A percentile compares a stretch with the other conserved stretches of the same genome.
Conservation (phyloP, 257 asterid genomes). For the Capsicum baccatum region DNA sequence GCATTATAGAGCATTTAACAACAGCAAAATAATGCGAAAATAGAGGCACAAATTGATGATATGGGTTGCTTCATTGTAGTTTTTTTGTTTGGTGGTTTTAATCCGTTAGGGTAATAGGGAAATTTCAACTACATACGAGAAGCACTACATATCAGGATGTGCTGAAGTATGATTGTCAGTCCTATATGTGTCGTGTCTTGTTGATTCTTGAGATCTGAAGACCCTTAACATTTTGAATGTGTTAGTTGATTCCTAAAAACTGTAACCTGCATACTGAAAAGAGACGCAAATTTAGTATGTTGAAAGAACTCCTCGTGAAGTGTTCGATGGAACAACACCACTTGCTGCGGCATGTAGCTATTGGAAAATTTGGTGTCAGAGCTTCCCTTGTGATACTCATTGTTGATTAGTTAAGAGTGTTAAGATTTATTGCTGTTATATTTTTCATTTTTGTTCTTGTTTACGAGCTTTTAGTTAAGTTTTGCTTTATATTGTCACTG, state of each 20-base stretch:
- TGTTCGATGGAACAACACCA: background rate
- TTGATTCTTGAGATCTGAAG: too few species aligned
- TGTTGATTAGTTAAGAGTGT: background rate
- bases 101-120: background rate
- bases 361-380: background rate
- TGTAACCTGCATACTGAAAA: background rate
- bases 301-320: background rate
- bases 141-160: background rate
- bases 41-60: background rate
- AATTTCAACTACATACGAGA: background rate
- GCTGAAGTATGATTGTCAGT: background rate
- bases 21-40: background rate
- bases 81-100: background rate
- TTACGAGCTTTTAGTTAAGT: background rate
- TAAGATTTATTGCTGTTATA: background rate
- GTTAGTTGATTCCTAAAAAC: constrained; percentile 13
- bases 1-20: background rate
- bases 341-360: background rate
- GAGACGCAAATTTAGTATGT: background rate
- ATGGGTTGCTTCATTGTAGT: constrained; percentile 12
- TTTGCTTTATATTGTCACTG: background rate
- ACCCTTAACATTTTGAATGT: too few species aligned
- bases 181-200: too few species aligned
- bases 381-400: background rate
- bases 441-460: constrained; percentile 11